Evolutionary conservation across 345 rosid genomes (phyloP), one percentile per base, ranked within the genome.

Genomic region (Citrus reticulata): DNA sequence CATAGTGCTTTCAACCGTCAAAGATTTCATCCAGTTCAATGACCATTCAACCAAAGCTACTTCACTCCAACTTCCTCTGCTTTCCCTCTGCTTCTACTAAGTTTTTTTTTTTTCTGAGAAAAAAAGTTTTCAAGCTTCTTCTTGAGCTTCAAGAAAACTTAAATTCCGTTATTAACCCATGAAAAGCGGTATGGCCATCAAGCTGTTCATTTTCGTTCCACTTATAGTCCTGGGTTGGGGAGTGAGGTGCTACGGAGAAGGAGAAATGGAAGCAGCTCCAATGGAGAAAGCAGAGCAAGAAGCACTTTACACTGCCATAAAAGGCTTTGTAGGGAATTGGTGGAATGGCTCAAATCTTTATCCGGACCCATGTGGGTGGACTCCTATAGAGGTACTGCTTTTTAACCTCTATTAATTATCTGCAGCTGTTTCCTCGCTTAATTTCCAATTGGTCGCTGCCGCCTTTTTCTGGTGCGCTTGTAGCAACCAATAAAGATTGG

Each of bases 301-400:
- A 63, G 89, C 95, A 51, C 91, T 95, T 25, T 95, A 89, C 83
- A 79, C 90, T 78, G 86, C 94, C 16, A 85, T 95, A 57, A 91
- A 90, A 84, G 99, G 99, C 57, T 93, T 95, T 79, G 95, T 91
- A 9, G 97, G 99, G 70, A 81, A 87, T 42, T 87, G 91, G 85
- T 95, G 97, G 99, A 93, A 95, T 86, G 97, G 94, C 64, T 91
- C 97, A 49, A 89, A 89, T 84, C 95, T 95, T 37, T 93, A 88
- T 80, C 99, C 98, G 24, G 97, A 95, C 76, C 99, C 99, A 81
- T 93, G 99, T 87, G 98, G 99, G 9, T 95, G 94, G 97, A 95
- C 97, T 83, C 98, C 98, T 3, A 91, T 95, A 22, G 96, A 95
- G 96, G 99, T 91, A 78, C 68, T 24, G 32, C 55, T 58, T 74